These are phyloP conservation scores for Colletotrichum higginsianum DNA, from an alignment of 2,329 filamentous ascomycete genomes.

Conservation along the genomic window DNA sequence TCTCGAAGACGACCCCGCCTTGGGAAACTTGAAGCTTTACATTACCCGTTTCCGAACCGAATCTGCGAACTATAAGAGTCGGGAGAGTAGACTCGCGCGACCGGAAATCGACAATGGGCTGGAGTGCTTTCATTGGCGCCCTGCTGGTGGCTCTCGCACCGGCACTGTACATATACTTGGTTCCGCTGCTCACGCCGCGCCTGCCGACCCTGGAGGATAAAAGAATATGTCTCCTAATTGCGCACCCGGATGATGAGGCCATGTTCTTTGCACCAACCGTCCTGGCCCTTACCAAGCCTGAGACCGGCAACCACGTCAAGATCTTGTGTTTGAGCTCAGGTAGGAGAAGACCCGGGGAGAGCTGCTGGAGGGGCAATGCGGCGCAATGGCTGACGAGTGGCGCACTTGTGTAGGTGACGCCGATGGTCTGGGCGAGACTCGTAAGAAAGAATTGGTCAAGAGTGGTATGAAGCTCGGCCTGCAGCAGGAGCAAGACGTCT, in stretches of 20 bases:
- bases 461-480: slow-evolving; percentile 85
- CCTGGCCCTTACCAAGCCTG: slow-evolving; percentile 84
- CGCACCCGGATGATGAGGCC: slow-evolving; percentile 97
- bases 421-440: slow-evolving; percentile 86
- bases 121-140: slow-evolving; percentile 42
- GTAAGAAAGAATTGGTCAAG: slow-evolving; percentile 86
- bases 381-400: slow-evolving; percentile 34
- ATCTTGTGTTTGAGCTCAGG: slow-evolving; percentile 94
- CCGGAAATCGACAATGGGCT: slow-evolving; percentile 44
- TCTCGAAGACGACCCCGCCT: slow-evolving; percentile 27
- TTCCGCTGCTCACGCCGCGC: slow-evolving; percentile 60
- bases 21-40: not conserved
- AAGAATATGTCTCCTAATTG: slow-evolving; percentile 92
- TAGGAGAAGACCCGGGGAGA: slow-evolving; percentile 51
- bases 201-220: slow-evolving; percentile 83
- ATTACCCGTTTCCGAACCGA: slow-evolving; percentile 18
- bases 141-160: slow-evolving; percentile 58
- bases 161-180: slow-evolving; percentile 68
- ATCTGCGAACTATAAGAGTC: slow-evolving; percentile 6
- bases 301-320: slow-evolving; percentile 90
- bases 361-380: slow-evolving; percentile 8
- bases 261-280: slow-evolving; percentile 98
- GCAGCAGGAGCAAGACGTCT: slow-evolving; percentile 81
- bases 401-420: slow-evolving; percentile 74
- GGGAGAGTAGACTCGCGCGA: slow-evolving; percentile 2